phyloP scores from a whole-genome alignment of 768 basidiomycete species.

The Lentinus tigrinus region DNA sequence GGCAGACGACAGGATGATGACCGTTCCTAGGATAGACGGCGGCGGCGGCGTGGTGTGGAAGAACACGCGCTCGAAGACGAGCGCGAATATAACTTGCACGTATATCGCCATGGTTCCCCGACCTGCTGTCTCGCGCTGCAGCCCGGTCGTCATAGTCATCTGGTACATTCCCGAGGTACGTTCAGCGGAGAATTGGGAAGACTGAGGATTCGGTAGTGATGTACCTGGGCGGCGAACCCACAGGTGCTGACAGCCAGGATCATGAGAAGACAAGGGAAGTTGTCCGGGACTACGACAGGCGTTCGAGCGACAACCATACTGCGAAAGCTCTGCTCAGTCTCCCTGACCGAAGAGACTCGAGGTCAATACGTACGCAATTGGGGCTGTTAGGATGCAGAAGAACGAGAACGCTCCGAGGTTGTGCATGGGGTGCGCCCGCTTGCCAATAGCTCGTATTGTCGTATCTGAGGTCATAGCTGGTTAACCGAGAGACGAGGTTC shows the following conservation, averaged over 20 bases:
- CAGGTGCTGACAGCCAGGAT: conserved; percentile 50
- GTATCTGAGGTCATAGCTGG: conserved; percentile 35
- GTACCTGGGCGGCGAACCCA: conserved; percentile 47
- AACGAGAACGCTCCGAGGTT: conserved; percentile 64
- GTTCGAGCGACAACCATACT: conserved; percentile 45
- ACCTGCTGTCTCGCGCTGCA: conserved; percentile 65
- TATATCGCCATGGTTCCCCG: conserved; percentile 64
- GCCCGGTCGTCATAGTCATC: conserved; percentile 61
- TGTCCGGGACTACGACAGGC: conserved; percentile 44
- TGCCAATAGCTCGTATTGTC: conserved; percentile 67
- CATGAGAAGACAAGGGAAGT: conserved; percentile 41
- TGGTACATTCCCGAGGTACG: not conserved
- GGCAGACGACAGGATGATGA: conserved; percentile 63
- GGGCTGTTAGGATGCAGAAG: conserved; percentile 45
- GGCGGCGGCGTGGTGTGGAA: conserved; percentile 59
- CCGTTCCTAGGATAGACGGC: conserved; percentile 60
- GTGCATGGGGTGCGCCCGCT: conserved; percentile 74
- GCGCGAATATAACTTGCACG: conserved; percentile 58
- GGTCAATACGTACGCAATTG: conserved; percentile 25
- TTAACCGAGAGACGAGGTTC: not conserved
- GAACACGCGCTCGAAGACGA: conserved; percentile 60
- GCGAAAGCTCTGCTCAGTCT: not conserved
- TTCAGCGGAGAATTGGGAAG: not conserved
- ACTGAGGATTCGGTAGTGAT: not conserved
- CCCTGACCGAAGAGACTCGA: not conserved